Base-by-base conservation (phyloP, 2,329 filamentous ascomycete species). In the Ascocoryne sarcoides region DNA sequence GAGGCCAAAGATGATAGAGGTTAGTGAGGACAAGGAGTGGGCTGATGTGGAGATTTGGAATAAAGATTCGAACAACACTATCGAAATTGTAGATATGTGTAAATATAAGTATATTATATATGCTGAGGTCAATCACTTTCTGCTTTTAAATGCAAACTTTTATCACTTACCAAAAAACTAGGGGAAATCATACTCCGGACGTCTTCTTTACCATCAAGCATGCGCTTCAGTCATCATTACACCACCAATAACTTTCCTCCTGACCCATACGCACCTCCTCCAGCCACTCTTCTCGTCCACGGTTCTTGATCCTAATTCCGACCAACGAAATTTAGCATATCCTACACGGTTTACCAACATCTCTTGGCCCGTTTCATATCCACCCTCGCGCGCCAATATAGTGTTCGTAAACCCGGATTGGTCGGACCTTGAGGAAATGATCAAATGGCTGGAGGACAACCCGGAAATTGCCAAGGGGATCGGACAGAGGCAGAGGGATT, bases 21-120 rank as follows among this genome's bases (percentile, higher is more conserved):
- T 41, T 3, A 47, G 47, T 4, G 55, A 58, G 18, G 60, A 48
- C 16, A 56, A 63, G 39, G 47, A 51, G 4, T 74, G 70, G 69
- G 69, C 70, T 2, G 69, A 74, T 54, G 62, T 72, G 2, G 59
- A 69, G 50, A 45, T 63, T 4, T 57, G 73, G 10, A 48, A 50
- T 32, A 46, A 54, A 47, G 28, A 44, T 34, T 57, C 56, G 14
- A 70, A 72, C 18, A 74, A 75, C 57, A 63, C 64, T 5, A 48
- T 74, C 8, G 45, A 50, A 8, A 69, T 74, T 48, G 63, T 69
- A 45, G 69, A 69, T 35, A 73, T 74, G 45, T 74, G 71, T 55
- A 57, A 58, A 40, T 69, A 70, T 55, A 66, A 64, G 40, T 73
- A 73, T 54, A 59, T 74, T 32, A 55, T 73, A 19, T 66, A 73